Evolutionary conservation across 257 asterid species (phyloP).

Genomic region (Jacaranda copaia): DNA sequence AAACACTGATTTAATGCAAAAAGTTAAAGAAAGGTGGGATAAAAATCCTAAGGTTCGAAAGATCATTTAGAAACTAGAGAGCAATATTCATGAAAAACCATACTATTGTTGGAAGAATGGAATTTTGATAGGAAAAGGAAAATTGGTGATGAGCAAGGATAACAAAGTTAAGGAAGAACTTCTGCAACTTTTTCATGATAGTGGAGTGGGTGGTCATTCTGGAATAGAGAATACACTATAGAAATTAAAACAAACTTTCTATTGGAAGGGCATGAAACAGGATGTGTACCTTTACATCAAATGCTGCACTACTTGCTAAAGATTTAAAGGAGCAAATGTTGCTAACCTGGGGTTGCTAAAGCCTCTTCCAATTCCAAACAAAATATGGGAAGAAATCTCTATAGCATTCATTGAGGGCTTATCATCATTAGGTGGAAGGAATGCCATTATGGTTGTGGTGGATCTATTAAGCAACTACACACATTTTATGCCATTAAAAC

Average conservation of each 20-base stretch:
- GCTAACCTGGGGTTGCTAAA: not conserved
- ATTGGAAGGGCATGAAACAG: not conserved
- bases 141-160: not conserved
- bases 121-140: not conserved
- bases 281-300: not conserved
- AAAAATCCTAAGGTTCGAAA: not conserved
- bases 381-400: not conserved
- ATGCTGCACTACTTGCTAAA: not conserved
- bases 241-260: not conserved
- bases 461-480: constrained; percentile 4
- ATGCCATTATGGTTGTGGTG: not conserved
- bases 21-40: not conserved
- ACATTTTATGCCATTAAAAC: not conserved
- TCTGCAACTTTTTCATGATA: not conserved
- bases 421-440: not conserved
- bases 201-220: not conserved
- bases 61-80: not conserved
- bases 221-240: not conserved
- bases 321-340: not conserved
- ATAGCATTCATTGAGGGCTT: constrained; percentile 21
- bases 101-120: not conserved
- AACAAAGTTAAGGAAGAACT: not conserved
- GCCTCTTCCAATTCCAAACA: not conserved
- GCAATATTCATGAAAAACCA: not conserved
- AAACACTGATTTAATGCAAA: too few relatives aligned